These are phyloP conservation scores for Fusarium udum DNA, from an alignment of 2,329 filamentous ascomycete species.

Conservation along the genomic window DNA sequence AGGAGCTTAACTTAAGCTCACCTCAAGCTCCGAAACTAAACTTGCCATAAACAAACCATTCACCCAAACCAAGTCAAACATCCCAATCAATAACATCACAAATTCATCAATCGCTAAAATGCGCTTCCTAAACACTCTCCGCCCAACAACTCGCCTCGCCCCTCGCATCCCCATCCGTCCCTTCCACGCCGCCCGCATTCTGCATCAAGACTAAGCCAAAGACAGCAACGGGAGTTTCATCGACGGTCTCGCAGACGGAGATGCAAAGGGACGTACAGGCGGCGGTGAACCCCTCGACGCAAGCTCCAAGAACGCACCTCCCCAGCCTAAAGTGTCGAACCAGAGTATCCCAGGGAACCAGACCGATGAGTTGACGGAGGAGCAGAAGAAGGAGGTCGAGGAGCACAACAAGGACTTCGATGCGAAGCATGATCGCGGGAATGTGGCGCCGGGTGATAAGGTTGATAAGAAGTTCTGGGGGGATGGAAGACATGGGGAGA, in stretches of 20 bases:
- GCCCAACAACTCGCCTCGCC: constrained; percentile 5
- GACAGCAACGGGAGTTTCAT: constrained; percentile 10
- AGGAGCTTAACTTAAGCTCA: constrained; percentile 16
- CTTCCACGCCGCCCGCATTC: constrained; percentile 1
- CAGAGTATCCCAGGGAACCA: constrained; percentile 52
- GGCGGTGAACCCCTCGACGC: constrained; percentile 51
- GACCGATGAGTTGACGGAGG: constrained; percentile 53
- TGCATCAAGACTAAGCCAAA: constrained; percentile 15
- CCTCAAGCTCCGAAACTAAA: not conserved
- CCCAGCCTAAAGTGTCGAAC: constrained; percentile 63
- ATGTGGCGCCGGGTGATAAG: constrained; percentile 56
- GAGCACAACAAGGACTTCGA: constrained; percentile 68
- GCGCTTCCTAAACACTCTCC: constrained; percentile 20
- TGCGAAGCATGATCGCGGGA: constrained; percentile 59
- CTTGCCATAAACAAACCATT: not conserved
- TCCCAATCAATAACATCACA: rapidly evolving
- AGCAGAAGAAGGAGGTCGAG: constrained; percentile 66
- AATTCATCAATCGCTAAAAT: not conserved
- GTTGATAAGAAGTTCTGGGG: constrained; percentile 66
- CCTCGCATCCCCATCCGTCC: constrained; percentile 18
- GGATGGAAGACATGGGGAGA: constrained; percentile 5
- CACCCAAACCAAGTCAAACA: not conserved
- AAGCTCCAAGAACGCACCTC: constrained; percentile 47
- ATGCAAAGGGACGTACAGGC: constrained; percentile 51
- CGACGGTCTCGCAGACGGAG: constrained; percentile 45